Conservation (phyloP, 345 rosid species). For the Geranium brycei region DNA sequence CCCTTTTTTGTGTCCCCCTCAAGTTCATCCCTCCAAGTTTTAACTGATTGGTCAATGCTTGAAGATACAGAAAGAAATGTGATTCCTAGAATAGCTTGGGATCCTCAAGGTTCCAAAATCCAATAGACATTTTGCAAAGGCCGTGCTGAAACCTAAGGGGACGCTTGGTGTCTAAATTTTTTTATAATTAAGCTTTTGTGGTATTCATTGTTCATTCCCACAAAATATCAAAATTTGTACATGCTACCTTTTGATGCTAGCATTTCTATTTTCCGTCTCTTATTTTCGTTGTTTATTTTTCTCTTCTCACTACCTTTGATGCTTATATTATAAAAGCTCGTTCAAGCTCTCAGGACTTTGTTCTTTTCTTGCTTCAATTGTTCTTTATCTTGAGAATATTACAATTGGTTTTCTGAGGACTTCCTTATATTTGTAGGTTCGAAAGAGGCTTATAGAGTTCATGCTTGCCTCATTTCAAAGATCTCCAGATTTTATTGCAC, state of each 20-base stretch:
- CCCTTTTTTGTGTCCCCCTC: neutral
- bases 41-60: neutral
- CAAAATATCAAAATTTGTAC: no score
- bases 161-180: no score
- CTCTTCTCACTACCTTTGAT: no score
- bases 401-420: neutral
- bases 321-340: no score
- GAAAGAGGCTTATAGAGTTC: constrained; percentile 69
- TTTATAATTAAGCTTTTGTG: no score
- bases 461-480: constrained; percentile 83
- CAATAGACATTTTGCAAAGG: neutral
- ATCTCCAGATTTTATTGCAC: constrained; percentile 67
- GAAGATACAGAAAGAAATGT: neutral
- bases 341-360: neutral
- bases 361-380: neutral
- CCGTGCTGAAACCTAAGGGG: no score
- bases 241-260: no score
- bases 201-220: no score
- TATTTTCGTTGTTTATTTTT: no score
- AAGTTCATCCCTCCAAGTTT: neutral
- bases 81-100: neutral
- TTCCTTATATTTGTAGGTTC: constrained; percentile 34
- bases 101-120: neutral
- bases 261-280: no score
- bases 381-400: no score